phyloP scores from a whole-genome alignment of 108 stramenopile species.

The Pseudonitzschia multistriata region DNA sequence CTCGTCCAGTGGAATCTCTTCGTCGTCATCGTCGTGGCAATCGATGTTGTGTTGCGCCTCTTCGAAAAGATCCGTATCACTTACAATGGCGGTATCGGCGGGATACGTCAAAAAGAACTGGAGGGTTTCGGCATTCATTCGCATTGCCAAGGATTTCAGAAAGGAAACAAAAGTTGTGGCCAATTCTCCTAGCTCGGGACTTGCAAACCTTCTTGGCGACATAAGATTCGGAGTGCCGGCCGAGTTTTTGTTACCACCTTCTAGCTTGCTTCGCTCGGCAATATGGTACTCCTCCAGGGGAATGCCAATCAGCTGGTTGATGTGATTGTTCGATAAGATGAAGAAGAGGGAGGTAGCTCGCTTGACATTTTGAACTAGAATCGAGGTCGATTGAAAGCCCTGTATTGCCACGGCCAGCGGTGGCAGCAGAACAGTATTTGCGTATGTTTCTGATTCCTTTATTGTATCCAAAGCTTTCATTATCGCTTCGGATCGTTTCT shows the following conservation, averaged over 20 bases:
- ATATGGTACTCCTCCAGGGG: conserved; percentile 61
- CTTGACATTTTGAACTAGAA: conserved; percentile 85
- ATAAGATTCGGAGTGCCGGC: neutral
- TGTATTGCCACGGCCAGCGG: conserved; percentile 76
- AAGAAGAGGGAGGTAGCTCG: conserved; percentile 80
- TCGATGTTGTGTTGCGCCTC: conserved; percentile 1
- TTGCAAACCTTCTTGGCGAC: conserved; percentile 31
- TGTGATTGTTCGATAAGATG: conserved; percentile 75
- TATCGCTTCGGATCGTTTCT: conserved; percentile 12
- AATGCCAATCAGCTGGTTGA: conserved; percentile 78
- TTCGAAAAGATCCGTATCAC: conserved; percentile 26
- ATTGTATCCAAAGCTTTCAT: neutral
- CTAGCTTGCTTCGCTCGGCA: conserved; percentile 50
- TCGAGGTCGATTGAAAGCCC: conserved; percentile 80
- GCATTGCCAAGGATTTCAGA: conserved; percentile 82
- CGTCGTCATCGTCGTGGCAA: conserved; percentile 16
- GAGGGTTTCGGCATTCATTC: conserved; percentile 84
- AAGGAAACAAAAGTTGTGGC: conserved; percentile 82
- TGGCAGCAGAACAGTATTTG: conserved; percentile 39
- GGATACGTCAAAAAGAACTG: conserved; percentile 86
- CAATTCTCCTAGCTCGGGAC: conserved; percentile 76
- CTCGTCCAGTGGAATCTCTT: conserved; percentile 39
- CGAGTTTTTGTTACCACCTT: neutral
- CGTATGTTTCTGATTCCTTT: neutral
- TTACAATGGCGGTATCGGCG: conserved; percentile 6